A percentile compares a stretch with the other conserved stretches of the same genome.
phyloP scores from a whole-genome alignment of 345 rosid genomes.

The Carallia pectinifolia region DNA sequence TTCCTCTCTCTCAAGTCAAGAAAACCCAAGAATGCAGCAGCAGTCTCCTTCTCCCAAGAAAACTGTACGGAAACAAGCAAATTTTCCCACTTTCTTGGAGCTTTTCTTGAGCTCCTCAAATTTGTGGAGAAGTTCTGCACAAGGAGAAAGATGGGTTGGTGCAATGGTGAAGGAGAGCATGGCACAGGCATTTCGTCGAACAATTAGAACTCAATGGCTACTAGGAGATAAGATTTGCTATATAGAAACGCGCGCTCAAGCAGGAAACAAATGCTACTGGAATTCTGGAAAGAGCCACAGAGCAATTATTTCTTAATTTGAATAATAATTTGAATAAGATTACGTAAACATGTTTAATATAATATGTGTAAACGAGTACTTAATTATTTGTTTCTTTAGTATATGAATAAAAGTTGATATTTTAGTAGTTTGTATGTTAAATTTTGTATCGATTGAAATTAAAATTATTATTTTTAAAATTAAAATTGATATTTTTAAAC shows the following conservation, averaged over 20 bases:
- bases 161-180: conserved; percentile 57
- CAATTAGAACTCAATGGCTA: conserved; percentile 4
- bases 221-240: neutral
- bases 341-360: too few species aligned
- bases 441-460: too few species aligned
- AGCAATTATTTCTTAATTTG: neutral
- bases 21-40: conserved; percentile 21
- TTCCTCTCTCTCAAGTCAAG: conserved; percentile 34
- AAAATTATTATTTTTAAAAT: too few species aligned
- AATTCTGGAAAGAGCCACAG: conserved; percentile 29
- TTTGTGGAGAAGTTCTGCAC: conserved; percentile 25
- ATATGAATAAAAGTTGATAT: too few species aligned
- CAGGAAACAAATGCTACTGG: conserved; percentile 39
- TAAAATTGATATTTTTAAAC: too few species aligned
- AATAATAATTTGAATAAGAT: too few species aligned
- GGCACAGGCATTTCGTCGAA: conserved; percentile 90
- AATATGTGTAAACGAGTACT: too few species aligned
- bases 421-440: too few species aligned
- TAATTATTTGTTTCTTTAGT: too few species aligned
- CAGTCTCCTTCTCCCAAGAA: conserved; percentile 6
- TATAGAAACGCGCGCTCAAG: neutral
- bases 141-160: conserved; percentile 28
- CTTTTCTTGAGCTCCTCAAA: conserved; percentile 13
- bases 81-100: conserved; percentile 2
- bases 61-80: conserved; percentile 16